Base-by-base conservation (phyloP, 768 basidiomycete species). In the Rhizopogon vinicolor region DNA sequence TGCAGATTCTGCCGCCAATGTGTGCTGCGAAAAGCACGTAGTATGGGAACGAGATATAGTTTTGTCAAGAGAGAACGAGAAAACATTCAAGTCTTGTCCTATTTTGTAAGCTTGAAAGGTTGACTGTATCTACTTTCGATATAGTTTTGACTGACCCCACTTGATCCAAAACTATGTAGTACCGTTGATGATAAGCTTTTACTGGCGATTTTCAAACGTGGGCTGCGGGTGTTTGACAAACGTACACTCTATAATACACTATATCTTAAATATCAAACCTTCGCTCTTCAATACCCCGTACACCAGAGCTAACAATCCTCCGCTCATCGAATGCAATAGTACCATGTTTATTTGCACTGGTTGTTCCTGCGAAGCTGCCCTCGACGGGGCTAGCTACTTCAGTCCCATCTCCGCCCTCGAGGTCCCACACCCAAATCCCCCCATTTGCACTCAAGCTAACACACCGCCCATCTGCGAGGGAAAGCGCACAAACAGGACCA, bases 401-500 rank as follows among this genome's bases (percentile, higher is more conserved):
- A 10, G 68, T 64, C 42, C 74, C 69, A 28, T 69, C 65, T 19
- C 73, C 76, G 10, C 75, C 78, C 66, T 93, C 91, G 33, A 93
- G 74, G 70, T 93, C 91, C 91, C 91, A 93, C 3, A 90, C 87
- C 87, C 89, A 91, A 42, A 93, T 78, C 61, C 81, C 81, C 41
- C 89, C 89, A 65, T 89, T 84, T 35, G 70, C 70, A 8, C 86
- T 83, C 18, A 91, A 70, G 63, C 87, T 86, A 29, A 93, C 86
- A 60, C 91, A 93, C 3, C 91, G 82, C 22, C 91, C 91, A 68
- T 93, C 91, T 29, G 91, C 83, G 37, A 93, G 75, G 14, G 86
- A 79, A 19, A 93, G 76, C 4, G 86, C 80, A 4, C 78, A 78
- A 22, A 91, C 77, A 6, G 86, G 80, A 7, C 86, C 84, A 1